Conservation (phyloP, 352 stramenopile species). For the Lagenidium sp. region DNA sequence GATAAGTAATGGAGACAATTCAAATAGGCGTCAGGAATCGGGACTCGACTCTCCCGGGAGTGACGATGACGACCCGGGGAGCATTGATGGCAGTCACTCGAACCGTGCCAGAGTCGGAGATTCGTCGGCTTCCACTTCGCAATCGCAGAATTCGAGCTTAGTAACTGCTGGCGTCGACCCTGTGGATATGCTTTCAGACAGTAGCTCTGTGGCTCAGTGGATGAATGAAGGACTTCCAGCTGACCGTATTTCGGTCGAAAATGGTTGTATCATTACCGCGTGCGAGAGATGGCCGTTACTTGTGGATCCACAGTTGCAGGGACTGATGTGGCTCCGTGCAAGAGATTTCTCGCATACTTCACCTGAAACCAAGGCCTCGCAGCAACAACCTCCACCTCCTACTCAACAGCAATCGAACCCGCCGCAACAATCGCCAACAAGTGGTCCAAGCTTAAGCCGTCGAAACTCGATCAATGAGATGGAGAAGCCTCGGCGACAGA, state of each 20-base stretch:
- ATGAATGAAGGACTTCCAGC: slow-evolving; percentile 88
- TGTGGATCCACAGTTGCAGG: slow-evolving; percentile 88
- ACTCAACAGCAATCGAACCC: neutral
- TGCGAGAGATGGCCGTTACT: slow-evolving; percentile 85
- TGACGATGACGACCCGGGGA: slow-evolving; percentile 1
- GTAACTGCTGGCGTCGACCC: slow-evolving; percentile 75
- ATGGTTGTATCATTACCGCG: slow-evolving; percentile 88
- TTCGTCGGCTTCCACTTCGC: too few relatives aligned
- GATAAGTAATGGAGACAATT: neutral
- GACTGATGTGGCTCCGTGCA: slow-evolving; percentile 77
- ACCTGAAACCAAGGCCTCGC: too few relatives aligned
- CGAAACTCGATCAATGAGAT: too few relatives aligned
- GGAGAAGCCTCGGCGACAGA: neutral
- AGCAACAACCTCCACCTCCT: too few relatives aligned
- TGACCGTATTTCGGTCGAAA: slow-evolving; percentile 90
- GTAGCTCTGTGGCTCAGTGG: slow-evolving; percentile 82
- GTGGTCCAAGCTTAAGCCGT: too few relatives aligned
- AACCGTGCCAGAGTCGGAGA: too few relatives aligned
- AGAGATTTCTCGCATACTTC: too few relatives aligned
- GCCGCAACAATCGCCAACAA: too few relatives aligned
- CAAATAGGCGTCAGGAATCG: neutral
- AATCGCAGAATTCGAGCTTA: too few relatives aligned
- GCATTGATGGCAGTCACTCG: too few relatives aligned
- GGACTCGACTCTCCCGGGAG: neutral
- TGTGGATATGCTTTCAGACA: slow-evolving; percentile 79